These are phyloP conservation scores for Trichoderma reesei DNA, from an alignment of 495 filamentous ascomycete genomes.

Conservation along the genomic window DNA sequence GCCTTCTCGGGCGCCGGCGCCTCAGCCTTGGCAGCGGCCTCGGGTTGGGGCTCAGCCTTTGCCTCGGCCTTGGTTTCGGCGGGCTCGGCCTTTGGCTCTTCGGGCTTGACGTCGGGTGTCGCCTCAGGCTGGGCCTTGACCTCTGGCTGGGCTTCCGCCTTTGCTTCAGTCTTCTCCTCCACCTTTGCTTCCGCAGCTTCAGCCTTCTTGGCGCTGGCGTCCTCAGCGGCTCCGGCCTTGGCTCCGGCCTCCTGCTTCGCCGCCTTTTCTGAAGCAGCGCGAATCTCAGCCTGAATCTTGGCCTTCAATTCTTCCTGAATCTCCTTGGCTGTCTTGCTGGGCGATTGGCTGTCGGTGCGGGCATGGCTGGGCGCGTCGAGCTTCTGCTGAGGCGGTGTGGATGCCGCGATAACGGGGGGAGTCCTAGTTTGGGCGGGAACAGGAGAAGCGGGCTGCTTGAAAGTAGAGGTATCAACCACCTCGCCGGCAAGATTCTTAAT, in stretches of 20 bases:
- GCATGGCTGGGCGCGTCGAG: constrained; percentile 32
- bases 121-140: constrained; percentile 33
- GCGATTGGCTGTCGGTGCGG: constrained; percentile 35
- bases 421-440: constrained; percentile 41
- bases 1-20: constrained; percentile 22
- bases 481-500: constrained; percentile 75
- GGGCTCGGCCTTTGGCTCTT: constrained; percentile 27
- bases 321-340: constrained; percentile 39
- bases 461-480: constrained; percentile 30
- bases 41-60: constrained; percentile 33
- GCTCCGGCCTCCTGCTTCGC: too few species aligned
- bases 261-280: constrained; percentile 35
- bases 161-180: constrained; percentile 32
- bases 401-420: constrained; percentile 42
- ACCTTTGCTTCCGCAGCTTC: constrained; percentile 30
- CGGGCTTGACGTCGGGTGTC: constrained; percentile 35
- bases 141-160: constrained; percentile 35
- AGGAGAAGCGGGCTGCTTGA: constrained; percentile 35
- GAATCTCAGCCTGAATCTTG: constrained; percentile 51
- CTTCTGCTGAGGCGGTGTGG: constrained; percentile 37
- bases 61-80: constrained; percentile 32
- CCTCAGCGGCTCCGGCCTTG: constrained; percentile 24
- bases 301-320: constrained; percentile 43
- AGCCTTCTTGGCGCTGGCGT: constrained; percentile 31
- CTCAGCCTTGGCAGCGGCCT: constrained; percentile 27